A percentile compares a stretch with the other conserved stretches of the same genome.
phyloP scores from a whole-genome alignment of 805 yeast genomes.

The Cyberlindnera japonica region DNA sequence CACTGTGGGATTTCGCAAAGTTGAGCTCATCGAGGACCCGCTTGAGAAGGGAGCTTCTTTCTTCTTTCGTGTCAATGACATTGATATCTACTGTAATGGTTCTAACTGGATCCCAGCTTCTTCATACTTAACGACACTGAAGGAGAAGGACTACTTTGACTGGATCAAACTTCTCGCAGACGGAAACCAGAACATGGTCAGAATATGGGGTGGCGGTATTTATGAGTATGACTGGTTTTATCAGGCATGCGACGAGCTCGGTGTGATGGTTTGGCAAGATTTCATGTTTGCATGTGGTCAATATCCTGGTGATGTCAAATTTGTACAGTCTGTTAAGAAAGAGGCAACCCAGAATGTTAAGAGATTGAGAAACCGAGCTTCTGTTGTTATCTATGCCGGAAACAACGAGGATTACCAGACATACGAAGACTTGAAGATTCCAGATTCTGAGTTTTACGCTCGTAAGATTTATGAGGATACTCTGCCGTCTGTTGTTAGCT shows the following conservation, averaged over 20 bases:
- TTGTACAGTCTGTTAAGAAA: slow-evolving; percentile 32
- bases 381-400: slow-evolving; percentile 28
- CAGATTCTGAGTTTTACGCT: slow-evolving; percentile 18
- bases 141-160: slow-evolving; percentile 11
- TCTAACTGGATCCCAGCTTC: slow-evolving; percentile 23
- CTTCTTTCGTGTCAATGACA: slow-evolving; percentile 18
- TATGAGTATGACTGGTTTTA: slow-evolving; percentile 19
- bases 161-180: slow-evolving; percentile 11
- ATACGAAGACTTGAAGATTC: slow-evolving; percentile 12
- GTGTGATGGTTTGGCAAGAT: slow-evolving; percentile 50
- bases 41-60: slow-evolving; percentile 14
- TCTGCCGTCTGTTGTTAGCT: slow-evolving; percentile 41
- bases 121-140: slow-evolving; percentile 11
- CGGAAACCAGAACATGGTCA: slow-evolving; percentile 22
- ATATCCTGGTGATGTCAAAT: slow-evolving; percentile 42
- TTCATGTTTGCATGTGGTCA: slow-evolving; percentile 58
- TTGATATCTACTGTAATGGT: slow-evolving; percentile 17
- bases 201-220: slow-evolving; percentile 23
- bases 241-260: slow-evolving; percentile 15
- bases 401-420: slow-evolving; percentile 22
- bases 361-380: slow-evolving; percentile 39
- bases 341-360: slow-evolving; percentile 39
- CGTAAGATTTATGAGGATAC: slow-evolving; percentile 15
- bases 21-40: slow-evolving; percentile 16
- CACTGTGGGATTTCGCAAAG: slow-evolving; percentile 18